phyloP scores from a whole-genome alignment of 257 asterid genomes.

The Solanum chaucha region DNA sequence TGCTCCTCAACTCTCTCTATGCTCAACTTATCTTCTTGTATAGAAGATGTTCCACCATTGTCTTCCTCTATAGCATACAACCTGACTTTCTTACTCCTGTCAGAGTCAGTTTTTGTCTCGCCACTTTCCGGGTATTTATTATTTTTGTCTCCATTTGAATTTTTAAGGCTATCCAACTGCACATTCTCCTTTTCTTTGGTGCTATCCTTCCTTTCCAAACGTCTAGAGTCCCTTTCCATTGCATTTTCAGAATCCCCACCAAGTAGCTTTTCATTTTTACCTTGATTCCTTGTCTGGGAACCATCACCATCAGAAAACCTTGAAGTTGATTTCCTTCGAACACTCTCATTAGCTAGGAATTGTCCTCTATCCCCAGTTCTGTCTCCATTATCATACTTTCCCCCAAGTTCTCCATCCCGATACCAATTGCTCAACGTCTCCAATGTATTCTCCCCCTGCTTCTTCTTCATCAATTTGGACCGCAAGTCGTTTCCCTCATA shows the following conservation, averaged over 20 bases:
- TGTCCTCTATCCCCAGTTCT: conserved; percentile 45
- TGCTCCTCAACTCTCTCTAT: conserved; percentile 52
- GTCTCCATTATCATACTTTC: conserved; percentile 41
- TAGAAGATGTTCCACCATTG: conserved; percentile 16
- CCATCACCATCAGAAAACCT: conserved; percentile 35
- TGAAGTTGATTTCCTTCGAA: conserved; percentile 35
- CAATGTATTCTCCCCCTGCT: conserved; percentile 57
- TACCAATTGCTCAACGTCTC: conserved; percentile 82
- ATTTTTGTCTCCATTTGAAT: conserved; percentile 36
- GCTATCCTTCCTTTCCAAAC: conserved; percentile 43
- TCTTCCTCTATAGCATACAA: conserved; percentile 50
- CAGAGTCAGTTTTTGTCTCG: conserved; percentile 45
- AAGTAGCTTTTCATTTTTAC: conserved; percentile 10
- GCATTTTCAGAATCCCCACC: conserved; percentile 36
- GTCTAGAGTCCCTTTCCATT: conserved; percentile 33
- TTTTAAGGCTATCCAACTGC: conserved; percentile 33
- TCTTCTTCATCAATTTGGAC: conserved; percentile 54
- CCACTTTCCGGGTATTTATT: conserved; percentile 37
- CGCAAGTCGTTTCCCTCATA: conserved; percentile 52
- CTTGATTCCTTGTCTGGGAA: conserved; percentile 11
- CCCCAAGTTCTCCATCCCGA: conserved; percentile 74
- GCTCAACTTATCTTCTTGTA: conserved; percentile 27
- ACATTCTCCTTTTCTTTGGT: conserved; percentile 49
- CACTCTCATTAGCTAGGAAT: conserved; percentile 42
- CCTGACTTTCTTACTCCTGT: conserved; percentile 49